Evolutionary conservation across 768 basidiomycete species (phyloP), one percentile per base, ranked within the genome.

Genomic region (Agaricus bisporus): DNA sequence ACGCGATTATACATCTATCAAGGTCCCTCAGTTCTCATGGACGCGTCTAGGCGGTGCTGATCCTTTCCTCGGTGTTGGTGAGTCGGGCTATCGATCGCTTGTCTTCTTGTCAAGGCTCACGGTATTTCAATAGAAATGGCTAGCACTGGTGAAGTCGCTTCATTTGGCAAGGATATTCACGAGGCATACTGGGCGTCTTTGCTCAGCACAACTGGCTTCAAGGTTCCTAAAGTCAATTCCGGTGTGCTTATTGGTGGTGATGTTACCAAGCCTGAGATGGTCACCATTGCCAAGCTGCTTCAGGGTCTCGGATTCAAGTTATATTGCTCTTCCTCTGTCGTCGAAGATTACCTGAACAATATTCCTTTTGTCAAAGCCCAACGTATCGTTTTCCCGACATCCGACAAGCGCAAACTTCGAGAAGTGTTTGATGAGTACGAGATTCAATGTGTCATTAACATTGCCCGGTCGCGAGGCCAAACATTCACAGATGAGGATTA

Each of bases 11-110:
- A 88, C 86, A 14, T 86, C 93, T 7, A 90, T 99, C 79, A 98
- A 99, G 74, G 94, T 97, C 43, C 86, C 97, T 10, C 95, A 98
- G 64, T 98, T 99, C 76, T 93, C 90, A 10, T 99, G 95, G 97
- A 98, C 95, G 45, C 87, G 95, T 39, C 67, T 99, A 37, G 92
- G 83, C 20, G 95, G 95, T 55, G 95, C 95, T 17, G 95, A 98
- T 75, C 95, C 95, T 9, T 95, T 94, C 83, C 76, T 98, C 57
- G 93, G 94, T 56, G 92, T 95, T 49, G 91, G 91, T 91, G 58
- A 67, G 88, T 79, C 41, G 37, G 41, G 29, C 15, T 55, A 8
- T 37, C 43, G 26, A 3, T 38, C 15, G 45, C 36, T n/a, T 15
- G 26, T 9, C 7, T 25, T 26, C n/a, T 22, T 28, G 14, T 22